Base-by-base conservation (phyloP, 78 protist genomes). In the Dictyostelium intermedium region DNA sequence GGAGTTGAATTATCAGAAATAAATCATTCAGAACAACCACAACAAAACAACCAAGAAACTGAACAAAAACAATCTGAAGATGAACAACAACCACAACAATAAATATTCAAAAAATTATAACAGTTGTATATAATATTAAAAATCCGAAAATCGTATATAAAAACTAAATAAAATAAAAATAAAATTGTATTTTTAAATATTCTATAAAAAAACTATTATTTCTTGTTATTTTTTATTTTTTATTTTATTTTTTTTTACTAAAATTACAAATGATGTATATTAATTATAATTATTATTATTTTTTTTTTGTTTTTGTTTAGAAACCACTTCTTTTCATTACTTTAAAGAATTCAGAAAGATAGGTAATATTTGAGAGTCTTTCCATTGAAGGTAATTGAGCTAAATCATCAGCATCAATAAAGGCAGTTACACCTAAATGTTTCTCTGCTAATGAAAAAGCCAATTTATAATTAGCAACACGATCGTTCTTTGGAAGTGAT, bases 381-480 rank as follows among this genome's bases (percentile, higher is more conserved):
- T 97, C 98, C 14, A 96, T 96, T 10, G 61, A 82, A 8, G 92
- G 93, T 20, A 56, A 6, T 2, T 86, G 35, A 30, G 74, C 78
- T 8, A 97, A 47, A 60, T 97, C 98, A n/a, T 93, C 85, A 2
- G 93, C 96, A 53, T 97, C 98, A 66, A 97, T 53, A n/a, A 92
- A 41, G 27, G 87, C 82, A 16, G 98, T 95, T 45, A 91, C 95
- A 78, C 91, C 97, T 7, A 95, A 11, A 82, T 72, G 72, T 41
- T 50, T 39, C 35, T 97, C 97, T 4, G 97, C 97, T 4, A 95
- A 7, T 73, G 72, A 37, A 43, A 97, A 97, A 2, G 98, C 96
- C 11, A 11, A n/a, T 18, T 85, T 60, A 70, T 95, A 86, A 16
- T 92, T 95, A 43, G 50, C 84, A 9, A 34, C 34, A 11, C 63